A percentile compares a stretch with the other conserved stretches of the same genome.
Conservation (phyloP, 371 early-diverging fungal species). For the Pancytospora philotis region DNA sequence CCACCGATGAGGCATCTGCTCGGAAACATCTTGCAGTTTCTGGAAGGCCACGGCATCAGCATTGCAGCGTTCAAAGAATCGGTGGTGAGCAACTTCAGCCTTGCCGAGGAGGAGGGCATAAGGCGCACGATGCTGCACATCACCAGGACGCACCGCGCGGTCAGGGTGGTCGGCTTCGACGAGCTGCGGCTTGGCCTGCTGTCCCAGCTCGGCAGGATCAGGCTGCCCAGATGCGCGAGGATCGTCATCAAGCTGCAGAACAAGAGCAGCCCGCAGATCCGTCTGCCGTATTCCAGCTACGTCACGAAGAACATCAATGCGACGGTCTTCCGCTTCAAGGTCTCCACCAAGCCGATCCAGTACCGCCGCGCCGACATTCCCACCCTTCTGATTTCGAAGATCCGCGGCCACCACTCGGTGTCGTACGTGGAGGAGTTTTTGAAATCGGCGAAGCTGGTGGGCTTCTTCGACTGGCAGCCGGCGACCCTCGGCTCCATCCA, state of each 20-base stretch:
- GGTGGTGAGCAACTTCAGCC: neutral
- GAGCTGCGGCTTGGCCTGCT: slow-evolving; percentile 11
- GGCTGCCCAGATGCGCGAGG: slow-evolving; percentile 3
- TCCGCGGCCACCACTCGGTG: slow-evolving; percentile 8
- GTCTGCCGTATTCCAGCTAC: neutral
- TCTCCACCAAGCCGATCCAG: neutral
- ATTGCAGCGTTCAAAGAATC: neutral
- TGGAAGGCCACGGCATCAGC: slow-evolving; percentile 12
- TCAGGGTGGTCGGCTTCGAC: slow-evolving; percentile 16
- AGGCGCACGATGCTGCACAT: slow-evolving; percentile 5
- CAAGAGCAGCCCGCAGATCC: neutral
- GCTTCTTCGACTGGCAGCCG: slow-evolving; percentile 15
- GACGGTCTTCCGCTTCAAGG: neutral
- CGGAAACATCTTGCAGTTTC: slow-evolving; percentile 13
- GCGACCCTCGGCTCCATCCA: neutral
- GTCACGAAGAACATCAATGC: neutral
- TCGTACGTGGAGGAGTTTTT: slow-evolving; percentile 21
- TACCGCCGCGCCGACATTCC: slow-evolving; percentile 24
- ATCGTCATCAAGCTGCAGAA: neutral
- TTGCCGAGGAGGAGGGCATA: neutral
- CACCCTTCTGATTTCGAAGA: neutral
- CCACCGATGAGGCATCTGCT: slow-evolving; percentile 9
- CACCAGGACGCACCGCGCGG: neutral
- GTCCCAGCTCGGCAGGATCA: slow-evolving; percentile 13
- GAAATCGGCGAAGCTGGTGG: neutral